A percentile compares a stretch with the other conserved stretches of the same genome.
Conservation (phyloP, 169 alveolate species). For the Babesia caballi region DNA sequence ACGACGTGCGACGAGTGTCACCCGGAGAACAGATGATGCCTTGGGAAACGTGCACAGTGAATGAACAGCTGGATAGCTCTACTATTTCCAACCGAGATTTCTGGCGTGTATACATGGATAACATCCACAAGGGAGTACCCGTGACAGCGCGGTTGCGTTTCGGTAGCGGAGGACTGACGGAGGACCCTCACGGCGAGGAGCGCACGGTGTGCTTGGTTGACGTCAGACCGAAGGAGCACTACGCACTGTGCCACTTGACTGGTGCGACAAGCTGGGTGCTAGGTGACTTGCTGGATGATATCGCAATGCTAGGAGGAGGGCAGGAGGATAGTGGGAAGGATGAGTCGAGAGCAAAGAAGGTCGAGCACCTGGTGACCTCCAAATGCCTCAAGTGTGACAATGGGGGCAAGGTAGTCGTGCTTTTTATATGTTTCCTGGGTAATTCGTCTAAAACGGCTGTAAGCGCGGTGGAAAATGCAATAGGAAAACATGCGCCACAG, state of each 20-base stretch:
- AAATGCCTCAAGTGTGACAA: neutral
- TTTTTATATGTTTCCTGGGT: slow-evolving; percentile 48
- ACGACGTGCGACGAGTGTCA: neutral
- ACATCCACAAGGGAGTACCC: slow-evolving; percentile 22
- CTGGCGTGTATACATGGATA: slow-evolving; percentile 35
- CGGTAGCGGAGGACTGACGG: no score
- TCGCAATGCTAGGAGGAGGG: neutral
- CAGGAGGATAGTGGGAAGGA: neutral
- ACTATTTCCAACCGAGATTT: slow-evolving; percentile 28
- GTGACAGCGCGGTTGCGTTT: neutral
- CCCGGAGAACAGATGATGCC: slow-evolving; percentile 18
- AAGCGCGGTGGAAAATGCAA: slow-evolving; percentile 5
- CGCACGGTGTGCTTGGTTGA: slow-evolving; percentile 42
- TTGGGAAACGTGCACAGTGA: neutral
- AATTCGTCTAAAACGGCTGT: slow-evolving; percentile 41
- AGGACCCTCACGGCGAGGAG: slow-evolving; percentile 41
- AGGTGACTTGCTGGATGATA: slow-evolving; percentile 18
- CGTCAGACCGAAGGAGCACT: slow-evolving; percentile 51
- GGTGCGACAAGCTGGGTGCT: slow-evolving; percentile 47
- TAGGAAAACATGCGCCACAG: neutral
- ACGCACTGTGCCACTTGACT: slow-evolving; percentile 31
- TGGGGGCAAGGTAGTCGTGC: neutral
- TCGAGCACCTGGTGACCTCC: neutral
- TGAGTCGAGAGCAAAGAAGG: neutral
- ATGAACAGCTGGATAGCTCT: slow-evolving; percentile 37